These are phyloP conservation scores for Otatea glauca DNA, from an alignment of 176 grass and related monocot species.

Conservation along the genomic window DNA sequence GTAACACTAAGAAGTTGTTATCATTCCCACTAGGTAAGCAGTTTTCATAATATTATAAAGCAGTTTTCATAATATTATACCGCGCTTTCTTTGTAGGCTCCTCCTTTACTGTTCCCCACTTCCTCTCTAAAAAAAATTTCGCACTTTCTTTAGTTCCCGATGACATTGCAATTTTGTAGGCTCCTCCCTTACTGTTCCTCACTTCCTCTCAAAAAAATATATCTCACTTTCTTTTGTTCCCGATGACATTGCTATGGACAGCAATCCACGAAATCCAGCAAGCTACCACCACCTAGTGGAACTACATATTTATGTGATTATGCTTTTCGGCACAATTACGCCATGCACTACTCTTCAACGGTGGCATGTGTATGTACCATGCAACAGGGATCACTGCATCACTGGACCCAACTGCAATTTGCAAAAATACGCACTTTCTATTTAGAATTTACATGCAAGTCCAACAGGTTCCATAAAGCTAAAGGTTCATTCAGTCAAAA, in stretches of 20 bases:
- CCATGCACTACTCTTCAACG: background rate
- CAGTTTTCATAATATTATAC: background rate
- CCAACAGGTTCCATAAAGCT: background rate
- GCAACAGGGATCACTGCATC: background rate
- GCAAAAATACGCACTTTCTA: background rate
- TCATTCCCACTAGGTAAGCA: background rate
- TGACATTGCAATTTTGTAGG: conserved; percentile 2
- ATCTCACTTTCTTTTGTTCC: background rate
- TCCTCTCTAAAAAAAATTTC: background rate
- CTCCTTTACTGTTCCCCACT: background rate
- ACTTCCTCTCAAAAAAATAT: background rate
- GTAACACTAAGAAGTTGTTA: conserved; percentile 9
- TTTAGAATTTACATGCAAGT: background rate
- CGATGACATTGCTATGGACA: background rate
- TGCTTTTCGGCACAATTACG: background rate
- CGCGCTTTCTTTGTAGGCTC: background rate
- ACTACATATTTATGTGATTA: conserved; percentile 14
- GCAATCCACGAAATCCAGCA: conserved; percentile 25
- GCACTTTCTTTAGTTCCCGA: background rate
- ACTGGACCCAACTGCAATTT: background rate
- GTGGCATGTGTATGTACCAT: background rate
- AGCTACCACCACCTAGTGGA: background rate
- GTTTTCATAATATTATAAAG: conserved; percentile 15
- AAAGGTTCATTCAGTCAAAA: too few relatives aligned
- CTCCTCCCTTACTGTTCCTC: background rate